These are phyloP conservation scores for Medicago ruthenica DNA, from an alignment of 306 rosid genomes.

Conservation along the genomic window DNA sequence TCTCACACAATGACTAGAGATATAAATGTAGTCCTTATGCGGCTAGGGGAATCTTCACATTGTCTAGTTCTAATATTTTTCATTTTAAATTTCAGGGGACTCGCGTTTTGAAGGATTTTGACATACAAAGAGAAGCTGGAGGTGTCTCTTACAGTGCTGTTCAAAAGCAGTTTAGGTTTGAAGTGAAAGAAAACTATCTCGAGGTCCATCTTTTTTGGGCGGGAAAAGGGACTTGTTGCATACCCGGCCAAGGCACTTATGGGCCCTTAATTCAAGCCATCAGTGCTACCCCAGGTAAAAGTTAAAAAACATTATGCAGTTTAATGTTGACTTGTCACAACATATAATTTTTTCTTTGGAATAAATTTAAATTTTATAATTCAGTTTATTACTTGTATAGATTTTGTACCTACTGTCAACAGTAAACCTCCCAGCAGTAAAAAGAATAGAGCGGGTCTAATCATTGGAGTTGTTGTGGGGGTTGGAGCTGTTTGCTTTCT, in stretches of 20 bases:
- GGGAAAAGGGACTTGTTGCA: slow-evolving; percentile 88
- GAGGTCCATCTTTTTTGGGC: slow-evolving; percentile 92
- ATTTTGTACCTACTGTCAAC: slow-evolving; percentile 61
- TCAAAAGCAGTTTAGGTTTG: slow-evolving; percentile 41
- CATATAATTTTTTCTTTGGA: neutral
- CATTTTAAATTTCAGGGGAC: slow-evolving; percentile 51
- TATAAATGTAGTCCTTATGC: neutral
- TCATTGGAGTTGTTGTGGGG: slow-evolving; percentile 70
- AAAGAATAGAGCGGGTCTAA: slow-evolving; percentile 56
- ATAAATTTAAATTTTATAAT: neutral
- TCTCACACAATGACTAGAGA: neutral
- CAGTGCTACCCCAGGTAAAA: slow-evolving; percentile 73
- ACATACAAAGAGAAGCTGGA: slow-evolving; percentile 70
- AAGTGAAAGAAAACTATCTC: slow-evolving; percentile 64
- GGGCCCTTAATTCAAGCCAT: slow-evolving; percentile 85
- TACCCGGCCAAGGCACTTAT: slow-evolving; percentile 64
- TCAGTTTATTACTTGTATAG: slow-evolving; percentile 47
- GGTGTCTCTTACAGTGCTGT: slow-evolving; percentile 55
- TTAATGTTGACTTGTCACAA: slow-evolving; percentile 18
- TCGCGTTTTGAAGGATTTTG: slow-evolving; percentile 65
- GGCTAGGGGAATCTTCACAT: neutral
- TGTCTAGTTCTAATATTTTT: slow-evolving; percentile 8
- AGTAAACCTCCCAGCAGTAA: slow-evolving; percentile 56
- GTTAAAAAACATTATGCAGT: neutral
- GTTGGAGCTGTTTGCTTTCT: slow-evolving; percentile 55